Percentiles rank a stretch among this genome's conserved stretches.
Evolutionary conservation across 306 rosid species (phyloP).

Genomic region (Vigna mungo): DNA sequence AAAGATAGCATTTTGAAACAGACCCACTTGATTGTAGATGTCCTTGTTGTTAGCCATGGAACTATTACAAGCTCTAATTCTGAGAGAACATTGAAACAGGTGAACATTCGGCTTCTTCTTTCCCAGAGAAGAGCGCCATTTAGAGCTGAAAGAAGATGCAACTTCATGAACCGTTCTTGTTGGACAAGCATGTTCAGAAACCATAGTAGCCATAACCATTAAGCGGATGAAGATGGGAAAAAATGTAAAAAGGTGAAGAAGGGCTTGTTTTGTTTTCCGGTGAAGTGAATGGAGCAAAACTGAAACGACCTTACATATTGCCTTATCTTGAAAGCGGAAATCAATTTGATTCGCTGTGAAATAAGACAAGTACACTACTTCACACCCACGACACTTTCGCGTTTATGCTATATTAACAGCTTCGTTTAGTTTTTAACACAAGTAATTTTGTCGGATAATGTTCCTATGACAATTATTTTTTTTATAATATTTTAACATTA

Average conservation of each 20-base stretch:
- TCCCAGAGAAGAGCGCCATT: conserved; percentile 40
- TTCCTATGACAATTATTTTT: too few relatives aligned
- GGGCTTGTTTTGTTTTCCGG: background rate
- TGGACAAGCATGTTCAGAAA: conserved; percentile 45
- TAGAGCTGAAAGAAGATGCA: conserved; percentile 45
- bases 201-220: conserved; percentile 46
- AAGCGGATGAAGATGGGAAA: background rate
- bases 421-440: too few relatives aligned
- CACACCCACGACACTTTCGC: background rate
- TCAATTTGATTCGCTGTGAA: conserved; percentile 18
- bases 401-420: too few relatives aligned
- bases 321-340: conserved; percentile 40
- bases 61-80: conserved; percentile 58
- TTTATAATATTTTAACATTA: too few relatives aligned
- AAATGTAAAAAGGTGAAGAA: background rate
- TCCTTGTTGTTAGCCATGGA: conserved; percentile 56
- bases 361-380: conserved; percentile 32
- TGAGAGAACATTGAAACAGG: conserved; percentile 33
- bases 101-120: conserved; percentile 38
- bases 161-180: conserved; percentile 38
- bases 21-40: conserved; percentile 80
- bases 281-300: background rate
- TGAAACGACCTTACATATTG: background rate
- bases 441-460: too few relatives aligned
- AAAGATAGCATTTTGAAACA: conserved; percentile 43